These are phyloP conservation scores for Xylaria telfairii DNA, from an alignment of 495 filamentous ascomycete genomes.

Conservation along the genomic window DNA sequence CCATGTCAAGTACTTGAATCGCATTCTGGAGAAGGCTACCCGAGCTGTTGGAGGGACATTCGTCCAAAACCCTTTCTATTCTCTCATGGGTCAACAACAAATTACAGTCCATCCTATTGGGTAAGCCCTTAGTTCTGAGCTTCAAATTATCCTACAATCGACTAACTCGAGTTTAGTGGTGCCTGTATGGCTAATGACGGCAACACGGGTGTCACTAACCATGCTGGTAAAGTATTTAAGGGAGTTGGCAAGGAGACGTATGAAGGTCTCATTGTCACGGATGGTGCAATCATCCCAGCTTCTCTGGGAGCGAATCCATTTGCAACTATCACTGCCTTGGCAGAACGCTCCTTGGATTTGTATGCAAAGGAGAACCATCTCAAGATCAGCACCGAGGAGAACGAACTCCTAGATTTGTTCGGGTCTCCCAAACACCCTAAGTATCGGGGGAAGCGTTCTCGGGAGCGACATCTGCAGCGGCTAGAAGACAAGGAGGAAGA, in stretches of 20 bases:
- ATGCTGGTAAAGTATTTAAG: slow-evolving; percentile 64
- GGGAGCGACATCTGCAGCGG: slow-evolving; percentile 14
- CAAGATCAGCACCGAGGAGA: slow-evolving; percentile 57
- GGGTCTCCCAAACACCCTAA: slow-evolving; percentile 46
- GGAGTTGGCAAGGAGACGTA: slow-evolving; percentile 58
- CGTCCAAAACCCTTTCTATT: slow-evolving; percentile 62
- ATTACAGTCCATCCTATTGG: slow-evolving; percentile 74
- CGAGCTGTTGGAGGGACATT: slow-evolving; percentile 63
- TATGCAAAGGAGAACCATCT: slow-evolving; percentile 50
- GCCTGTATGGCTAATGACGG: slow-evolving; percentile 69
- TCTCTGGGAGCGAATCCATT: slow-evolving; percentile 73
- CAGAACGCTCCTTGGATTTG: slow-evolving; percentile 64
- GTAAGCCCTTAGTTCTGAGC: slow-evolving; percentile 33
- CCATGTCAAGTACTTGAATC: slow-evolving; percentile 60
- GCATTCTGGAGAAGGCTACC: slow-evolving; percentile 58
- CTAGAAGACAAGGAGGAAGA: slow-evolving; percentile 37
- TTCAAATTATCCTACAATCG: not conserved
- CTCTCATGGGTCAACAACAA: slow-evolving; percentile 60
- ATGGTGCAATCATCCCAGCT: slow-evolving; percentile 68
- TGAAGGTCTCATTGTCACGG: slow-evolving; percentile 65
- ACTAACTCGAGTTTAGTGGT: slow-evolving; percentile 44
- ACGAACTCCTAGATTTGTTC: slow-evolving; percentile 56
- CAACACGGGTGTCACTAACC: slow-evolving; percentile 65
- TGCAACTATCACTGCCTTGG: slow-evolving; percentile 71
- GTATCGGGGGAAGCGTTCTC: slow-evolving; percentile 19